Evolutionary conservation across 495 filamentous ascomycete genomes (phyloP), one percentile per base, ranked within the genome.

Genomic region (Baudoinia panamericana): DNA sequence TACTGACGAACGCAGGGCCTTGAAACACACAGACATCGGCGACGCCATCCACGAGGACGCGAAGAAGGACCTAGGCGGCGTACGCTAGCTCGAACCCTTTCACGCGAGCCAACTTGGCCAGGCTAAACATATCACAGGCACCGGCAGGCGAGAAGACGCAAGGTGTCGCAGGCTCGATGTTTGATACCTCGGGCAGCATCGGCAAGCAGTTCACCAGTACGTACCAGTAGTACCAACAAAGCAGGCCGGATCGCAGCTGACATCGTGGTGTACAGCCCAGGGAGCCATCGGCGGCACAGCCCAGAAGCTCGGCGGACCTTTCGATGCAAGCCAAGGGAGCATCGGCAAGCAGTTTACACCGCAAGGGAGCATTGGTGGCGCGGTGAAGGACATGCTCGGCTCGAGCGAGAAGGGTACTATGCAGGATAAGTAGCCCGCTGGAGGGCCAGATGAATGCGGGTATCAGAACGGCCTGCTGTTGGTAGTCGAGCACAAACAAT

Each of bases 251-350:
- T 6, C 4, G 5, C 39, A 12, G 24, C 25, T 45, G 1, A 4
- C 29, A 12, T 4, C 16, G 33, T 5, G 6, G 27, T 26, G 12
- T 30, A 20, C 28, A 70, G 67, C 65, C 10, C 61, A 73, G 11
- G 70, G 73, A 18, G 56, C 59, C 0, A 59, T 76, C 24, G 68
- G 72, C 12, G 62, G 67, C 22, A 61, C 60, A 5, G 68, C 63
- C 5, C 58, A 76, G 36, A 63, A 55, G 25, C 42, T 76, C 6
- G 70, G 72, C n/a, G 73, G 72, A 0, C 69, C 70, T 0, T 57
- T 75, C 30, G 63, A 65, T 36, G 61, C 60, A 41, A 56, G 61
- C 17, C n/a, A n/a, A n/a, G 64, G 64, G 0, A 51, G 56, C 34
- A 50, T 67, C 28, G 60, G 65, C 27, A 67, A 67, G 45, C 60